A percentile compares a stretch with the other conserved stretches of the same genome.
Evolutionary conservation across 257 asterid genomes (phyloP).

Genomic region (Buddleja alternifolia): DNA sequence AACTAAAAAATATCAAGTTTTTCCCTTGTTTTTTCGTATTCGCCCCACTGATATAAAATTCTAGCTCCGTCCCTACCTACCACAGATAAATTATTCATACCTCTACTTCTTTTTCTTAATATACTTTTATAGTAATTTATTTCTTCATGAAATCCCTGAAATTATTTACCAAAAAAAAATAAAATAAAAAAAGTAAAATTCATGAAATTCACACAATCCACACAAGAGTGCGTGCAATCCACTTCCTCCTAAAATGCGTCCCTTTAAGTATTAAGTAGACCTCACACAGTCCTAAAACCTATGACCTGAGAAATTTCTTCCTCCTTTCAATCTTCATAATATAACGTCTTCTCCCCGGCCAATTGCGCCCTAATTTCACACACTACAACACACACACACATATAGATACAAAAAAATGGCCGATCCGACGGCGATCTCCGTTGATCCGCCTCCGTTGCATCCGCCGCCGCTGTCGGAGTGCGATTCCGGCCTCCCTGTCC

Average conservation of each 20-base stretch:
- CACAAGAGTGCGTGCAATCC: conserved; percentile 9
- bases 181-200: no score
- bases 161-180: no score
- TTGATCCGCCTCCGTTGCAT: conserved; percentile 32
- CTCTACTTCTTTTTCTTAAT: no score
- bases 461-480: conserved; percentile 32
- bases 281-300: conserved; percentile 22
- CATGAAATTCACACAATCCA: conserved; percentile 24
- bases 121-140: no score
- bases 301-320: conserved; percentile 33
- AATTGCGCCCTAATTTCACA: conserved; percentile 19
- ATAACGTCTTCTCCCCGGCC: background rate
- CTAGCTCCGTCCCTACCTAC: no score
- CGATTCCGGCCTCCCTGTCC: conserved; percentile 42
- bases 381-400: background rate
- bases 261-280: background rate
- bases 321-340: no score
- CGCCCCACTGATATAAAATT: no score
- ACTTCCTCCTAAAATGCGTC: conserved; percentile 25
- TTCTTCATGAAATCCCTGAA: no score
- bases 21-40: no score
- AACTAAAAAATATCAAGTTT: no score
- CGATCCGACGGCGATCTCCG: conserved; percentile 40
- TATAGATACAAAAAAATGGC: conserved; percentile 41
- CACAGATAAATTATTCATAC: no score